Base-by-base conservation (phyloP, 2,329 filamentous ascomycete genomes). In the Microsporum canis region DNA sequence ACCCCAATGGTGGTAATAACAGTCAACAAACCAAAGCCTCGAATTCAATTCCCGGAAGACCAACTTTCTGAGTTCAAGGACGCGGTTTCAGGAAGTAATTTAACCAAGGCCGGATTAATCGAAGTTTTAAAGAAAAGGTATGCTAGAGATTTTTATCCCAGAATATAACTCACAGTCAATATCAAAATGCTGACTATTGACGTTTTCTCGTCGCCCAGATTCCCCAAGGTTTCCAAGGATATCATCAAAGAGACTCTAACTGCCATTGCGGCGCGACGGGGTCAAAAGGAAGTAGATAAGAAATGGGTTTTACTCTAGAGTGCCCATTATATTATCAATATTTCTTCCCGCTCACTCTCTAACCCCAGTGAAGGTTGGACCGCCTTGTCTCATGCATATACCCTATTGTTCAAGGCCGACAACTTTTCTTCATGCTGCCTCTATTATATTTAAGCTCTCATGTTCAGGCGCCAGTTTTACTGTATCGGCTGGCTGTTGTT, bases 41-140 rank as follows among this genome's bases (percentile, higher is more conserved):
- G 73, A 61, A 71, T 71, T 49, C 72, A 78, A 33, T 79, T 91
- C 17, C 80, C 84, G 2, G 73, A 77, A 1, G 83, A 88, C 7
- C 77, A 85, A 47, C 71, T 90, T 36, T 76, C 78, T 0, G 82
- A 85, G 8, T 89, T 95, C 73, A 91, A 86, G 71, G 76, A 79
- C 34, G 83, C 83, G 0, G 79, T 95, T n/a, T 74, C 85, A 57
- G 87, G 85, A 17, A 87, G 83, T 64, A 82, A 88, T 73, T 77
- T 90, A 57, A 88, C 84, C 43, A 94, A 94, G 74, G 73, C 85
- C 1, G 89, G 88, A 5, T 75, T 94, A 66, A 79, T 89, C 6
- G 89, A 92, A 71, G 80, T 87, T 3, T 73, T 95, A 63, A 89
- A 90, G 72, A 86, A 87, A 69, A 80, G 84, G 77, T 83, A 72